Conservation (phyloP, 169 alveolate species). For the Cryptosporidium sp. region DNA sequence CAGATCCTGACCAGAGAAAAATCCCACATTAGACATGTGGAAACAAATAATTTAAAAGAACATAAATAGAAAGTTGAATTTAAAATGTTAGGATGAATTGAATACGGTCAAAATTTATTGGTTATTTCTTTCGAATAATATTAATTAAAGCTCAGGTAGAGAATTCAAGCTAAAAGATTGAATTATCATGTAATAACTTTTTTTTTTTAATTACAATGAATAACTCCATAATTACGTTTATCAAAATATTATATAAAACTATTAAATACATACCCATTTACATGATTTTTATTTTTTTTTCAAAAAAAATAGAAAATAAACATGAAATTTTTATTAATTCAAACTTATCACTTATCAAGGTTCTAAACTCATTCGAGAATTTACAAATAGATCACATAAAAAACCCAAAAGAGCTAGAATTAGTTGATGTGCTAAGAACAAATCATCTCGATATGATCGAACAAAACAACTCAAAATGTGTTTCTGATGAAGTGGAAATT, state of each 20-base stretch:
- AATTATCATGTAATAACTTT: too few relatives aligned
- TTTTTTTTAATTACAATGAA: background rate
- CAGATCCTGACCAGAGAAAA: constrained; percentile 19
- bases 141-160: background rate
- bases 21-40: constrained; percentile 25
- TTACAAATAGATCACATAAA: background rate
- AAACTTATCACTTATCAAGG: background rate
- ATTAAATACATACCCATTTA: background rate
- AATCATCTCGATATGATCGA: background rate
- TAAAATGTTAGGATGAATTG: background rate
- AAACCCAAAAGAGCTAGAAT: background rate
- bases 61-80: background rate
- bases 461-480: background rate
- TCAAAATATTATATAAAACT: background rate
- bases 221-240: background rate
- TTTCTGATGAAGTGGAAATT: background rate
- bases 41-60: background rate
- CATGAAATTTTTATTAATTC: background rate
- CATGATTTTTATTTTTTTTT: background rate
- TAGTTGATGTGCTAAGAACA: background rate
- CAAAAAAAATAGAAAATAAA: background rate
- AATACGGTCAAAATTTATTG: background rate
- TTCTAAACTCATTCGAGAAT: background rate
- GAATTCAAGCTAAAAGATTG: background rate
- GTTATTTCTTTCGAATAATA: background rate